Percentiles rank a stretch among this genome's conserved stretches.
Evolutionary conservation across 148 eudicot genomes (phyloP).

Genomic region (Polygonum aviculare): DNA sequence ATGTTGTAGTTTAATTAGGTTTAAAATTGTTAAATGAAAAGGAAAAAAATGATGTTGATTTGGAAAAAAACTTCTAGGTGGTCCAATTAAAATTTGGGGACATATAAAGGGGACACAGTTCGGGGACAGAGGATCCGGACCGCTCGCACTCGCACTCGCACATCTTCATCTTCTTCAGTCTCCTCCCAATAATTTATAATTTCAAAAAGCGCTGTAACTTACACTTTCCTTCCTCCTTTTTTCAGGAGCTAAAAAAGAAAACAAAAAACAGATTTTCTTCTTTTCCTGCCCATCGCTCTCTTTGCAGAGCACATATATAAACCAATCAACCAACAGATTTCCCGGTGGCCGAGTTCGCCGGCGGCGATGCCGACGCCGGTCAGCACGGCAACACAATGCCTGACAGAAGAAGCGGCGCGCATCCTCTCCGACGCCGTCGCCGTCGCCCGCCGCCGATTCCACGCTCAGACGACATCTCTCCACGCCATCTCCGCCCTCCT

Average conservation of each 20-base stretch:
- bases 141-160: no score
- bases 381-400: conserved; percentile 64
- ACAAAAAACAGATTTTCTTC: no score
- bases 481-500: conserved; percentile 76
- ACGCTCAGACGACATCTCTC: conserved; percentile 82
- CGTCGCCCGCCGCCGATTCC: conserved; percentile 78
- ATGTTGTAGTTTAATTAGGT: no score
- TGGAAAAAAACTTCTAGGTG: no score
- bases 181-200: background rate
- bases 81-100: no score
- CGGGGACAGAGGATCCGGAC: no score
- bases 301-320: background rate
- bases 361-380: conserved; percentile 95
- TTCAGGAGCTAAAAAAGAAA: background rate
- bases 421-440: conserved; percentile 76
- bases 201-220: background rate
- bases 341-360: background rate
- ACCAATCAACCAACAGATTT: background rate
- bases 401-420: conserved; percentile 61
- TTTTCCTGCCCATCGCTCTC: background rate
- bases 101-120: no score
- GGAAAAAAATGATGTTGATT: no score
- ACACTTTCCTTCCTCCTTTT: background rate
- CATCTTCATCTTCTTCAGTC: background rate
- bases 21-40: no score